These are phyloP conservation scores for Maudiozyma turicensis DNA, from an alignment of 805 yeast genomes.

Conservation along the genomic window DNA sequence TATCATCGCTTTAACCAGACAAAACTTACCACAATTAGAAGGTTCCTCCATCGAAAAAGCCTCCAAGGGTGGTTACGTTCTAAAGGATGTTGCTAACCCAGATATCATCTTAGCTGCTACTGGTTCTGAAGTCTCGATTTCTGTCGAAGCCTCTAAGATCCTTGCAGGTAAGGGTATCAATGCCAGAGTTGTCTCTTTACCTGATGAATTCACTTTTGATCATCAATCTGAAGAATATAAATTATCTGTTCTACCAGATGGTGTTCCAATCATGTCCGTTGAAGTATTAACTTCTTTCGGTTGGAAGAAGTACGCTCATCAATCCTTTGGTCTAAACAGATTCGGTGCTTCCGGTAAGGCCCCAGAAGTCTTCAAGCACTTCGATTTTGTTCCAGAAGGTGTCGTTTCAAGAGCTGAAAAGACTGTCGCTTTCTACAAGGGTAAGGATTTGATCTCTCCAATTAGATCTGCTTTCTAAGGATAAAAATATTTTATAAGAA, in stretches of 20 bases:
- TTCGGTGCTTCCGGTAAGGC: constrained; percentile 97
- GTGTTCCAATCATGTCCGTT: constrained; percentile 83
- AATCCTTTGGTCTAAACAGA: constrained; percentile 89
- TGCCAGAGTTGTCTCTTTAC: constrained; percentile 82
- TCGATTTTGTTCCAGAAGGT: constrained; percentile 90
- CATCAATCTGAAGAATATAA: constrained; percentile 70
- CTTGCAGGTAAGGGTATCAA: constrained; percentile 44
- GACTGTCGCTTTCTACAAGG: constrained; percentile 77
- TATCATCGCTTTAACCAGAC: constrained; percentile 72
- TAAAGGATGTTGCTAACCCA: constrained; percentile 45
- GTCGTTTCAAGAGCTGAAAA: constrained; percentile 76
- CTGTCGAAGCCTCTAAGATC: constrained; percentile 72
- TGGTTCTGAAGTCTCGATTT: constrained; percentile 83
- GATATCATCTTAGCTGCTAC: constrained; percentile 77
- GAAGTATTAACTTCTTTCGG: constrained; percentile 89
- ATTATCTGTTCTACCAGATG: constrained; percentile 86
- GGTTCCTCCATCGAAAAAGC: constrained; percentile 92
- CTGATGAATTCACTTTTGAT: constrained; percentile 88
- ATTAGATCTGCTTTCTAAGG: constrained; percentile 50
- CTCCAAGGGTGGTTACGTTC: constrained; percentile 86
- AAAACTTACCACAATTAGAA: constrained; percentile 84
- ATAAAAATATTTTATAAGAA: neutral
- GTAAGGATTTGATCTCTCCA: constrained; percentile 61
- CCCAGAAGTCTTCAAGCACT: constrained; percentile 67
- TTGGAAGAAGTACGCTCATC: constrained; percentile 93